These are phyloP conservation scores for Actinomortierella ambigua DNA, from an alignment of 371 early-diverging fungal genomes.

Conservation along the genomic window DNA sequence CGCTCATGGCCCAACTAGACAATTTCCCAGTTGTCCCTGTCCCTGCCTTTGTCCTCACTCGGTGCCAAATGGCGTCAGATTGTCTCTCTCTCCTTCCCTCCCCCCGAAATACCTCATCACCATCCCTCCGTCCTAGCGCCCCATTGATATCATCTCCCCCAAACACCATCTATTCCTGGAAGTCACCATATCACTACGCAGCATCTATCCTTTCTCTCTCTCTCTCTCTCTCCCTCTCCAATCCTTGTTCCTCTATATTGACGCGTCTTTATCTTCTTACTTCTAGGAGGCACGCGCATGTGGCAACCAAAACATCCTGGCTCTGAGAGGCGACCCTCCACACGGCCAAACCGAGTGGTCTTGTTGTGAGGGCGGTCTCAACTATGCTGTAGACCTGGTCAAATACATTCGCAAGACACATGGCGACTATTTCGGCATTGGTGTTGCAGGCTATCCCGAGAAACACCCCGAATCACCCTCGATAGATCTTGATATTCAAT, in stretches of 20 bases:
- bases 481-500: slow-evolving; percentile 74
- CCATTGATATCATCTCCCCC: not conserved
- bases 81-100: not conserved
- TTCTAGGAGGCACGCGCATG: slow-evolving; percentile 82
- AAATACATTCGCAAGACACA: slow-evolving; percentile 86
- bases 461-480: slow-evolving; percentile 80
- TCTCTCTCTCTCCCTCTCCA: not conserved
- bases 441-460: slow-evolving; percentile 96
- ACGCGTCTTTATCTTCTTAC: too few relatives aligned
- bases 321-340: slow-evolving; percentile 95
- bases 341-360: slow-evolving; percentile 83
- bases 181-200: not conserved
- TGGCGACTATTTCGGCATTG: slow-evolving; percentile 95
- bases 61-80: too few relatives aligned
- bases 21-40: too few relatives aligned
- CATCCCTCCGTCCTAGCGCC: too few relatives aligned
- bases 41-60: too few relatives aligned
- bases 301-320: slow-evolving; percentile 95
- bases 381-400: slow-evolving; percentile 86
- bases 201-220: not conserved
- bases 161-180: not conserved
- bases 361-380: slow-evolving; percentile 81
- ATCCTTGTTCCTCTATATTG: not conserved
- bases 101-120: too few relatives aligned
- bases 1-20: too few relatives aligned